Base-by-base conservation (phyloP, 192 early-diverging fungal genomes). In the Coemansia sp. region DNA sequence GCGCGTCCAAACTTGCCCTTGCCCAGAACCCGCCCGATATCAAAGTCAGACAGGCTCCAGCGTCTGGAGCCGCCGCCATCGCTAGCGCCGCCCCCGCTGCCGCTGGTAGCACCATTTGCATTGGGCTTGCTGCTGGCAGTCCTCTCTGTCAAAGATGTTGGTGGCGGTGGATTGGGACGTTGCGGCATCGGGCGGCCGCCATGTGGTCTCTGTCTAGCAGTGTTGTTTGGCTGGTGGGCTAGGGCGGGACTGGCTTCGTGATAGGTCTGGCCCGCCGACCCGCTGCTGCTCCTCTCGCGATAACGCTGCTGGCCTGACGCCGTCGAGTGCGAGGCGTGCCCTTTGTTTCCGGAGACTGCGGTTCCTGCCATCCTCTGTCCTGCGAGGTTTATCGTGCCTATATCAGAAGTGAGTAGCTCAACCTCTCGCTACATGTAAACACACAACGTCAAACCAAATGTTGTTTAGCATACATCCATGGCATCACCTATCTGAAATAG, bases 1-100 rank as follows among this genome's bases (percentile, higher is more conserved):
- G 98, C 97, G 26, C 91, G 86, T 0, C 97, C 97, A 86, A 98
- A 99, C 64, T 97, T 95, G n/a, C 97, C 97, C 69, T 92, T 92
- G 60, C 97, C 97, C 21, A 99, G 76, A 0, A 89, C 85, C 19
- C 85, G 75, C 23, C 95, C 96, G 52, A 99, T 89, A 57, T 97
- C 94, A 86, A 99, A 99, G 78, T 98, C 95, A 23, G 89, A 64
- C 15, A 90, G 42, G 21, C 73, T 72, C 89, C 89, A 92, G 61
- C 64, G 71, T 32, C 71, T 67, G 58, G 43, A 69, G 44, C 43
- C 40, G 18, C 26, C 58, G 39, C 32, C 42, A 23, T 40, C 49
- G 40, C 12, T 26, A 18, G 23, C 16, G 39, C 39, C 57, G 18
- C n/a, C 39, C 18, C n/a, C 15, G 32, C 57, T 41, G 16, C 16